Evolutionary conservation across 1,284 basidiomycete species (phyloP), one percentile per base, ranked within the genome.

Genomic region (Pseudozyma pruni): DNA sequence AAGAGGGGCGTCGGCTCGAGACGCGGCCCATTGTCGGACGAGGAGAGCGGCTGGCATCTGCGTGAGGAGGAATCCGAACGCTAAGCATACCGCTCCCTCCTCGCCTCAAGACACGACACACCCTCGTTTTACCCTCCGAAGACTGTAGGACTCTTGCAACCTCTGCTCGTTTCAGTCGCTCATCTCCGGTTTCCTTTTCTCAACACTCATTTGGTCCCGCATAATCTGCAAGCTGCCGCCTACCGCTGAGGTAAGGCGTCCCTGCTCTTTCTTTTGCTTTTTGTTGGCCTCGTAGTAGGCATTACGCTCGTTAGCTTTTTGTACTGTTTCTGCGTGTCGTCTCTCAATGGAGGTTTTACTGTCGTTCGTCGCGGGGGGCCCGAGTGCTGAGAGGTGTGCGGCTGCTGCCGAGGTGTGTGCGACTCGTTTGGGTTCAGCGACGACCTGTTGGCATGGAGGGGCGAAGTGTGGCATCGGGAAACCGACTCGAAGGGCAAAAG

Each of bases 11-110:
- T 23, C n/a, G n/a, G n/a, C 10, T 55, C 59, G 5, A 42, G 64
- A 25, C 37, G 54, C 6, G 59, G 59, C 7, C 55, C 48, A 8
- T 29, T 53, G 25, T 63, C 60, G 7, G 64, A 74, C 29, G 67
- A 74, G 32, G 71, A 74, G 38, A 58, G 53, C 33, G 71, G 71
- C 31, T 74, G 71, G 67, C 71, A 74, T 57, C 37, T 74, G 38
- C 54, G 56, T 14, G 71, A 74, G 33, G 58, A 74, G 8, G 51
- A 62, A 0, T 58, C 54, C n/a, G 54, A 71, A 42, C 58, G 55
- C 13, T 61, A 47, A 41, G 13, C 8, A 4, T 14, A 34, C 13
- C 7, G 6, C 27, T 39, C 16, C 20, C 8, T 13, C 9, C 27
- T 25, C 47, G 10, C n/a, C n/a, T n/a, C n/a, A n/a, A n/a, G n/a